Percentiles rank a stretch among this genome's conserved stretches.
phyloP scores from a whole-genome alignment of 345 rosid genomes.

The Eucalyptus regnans region DNA sequence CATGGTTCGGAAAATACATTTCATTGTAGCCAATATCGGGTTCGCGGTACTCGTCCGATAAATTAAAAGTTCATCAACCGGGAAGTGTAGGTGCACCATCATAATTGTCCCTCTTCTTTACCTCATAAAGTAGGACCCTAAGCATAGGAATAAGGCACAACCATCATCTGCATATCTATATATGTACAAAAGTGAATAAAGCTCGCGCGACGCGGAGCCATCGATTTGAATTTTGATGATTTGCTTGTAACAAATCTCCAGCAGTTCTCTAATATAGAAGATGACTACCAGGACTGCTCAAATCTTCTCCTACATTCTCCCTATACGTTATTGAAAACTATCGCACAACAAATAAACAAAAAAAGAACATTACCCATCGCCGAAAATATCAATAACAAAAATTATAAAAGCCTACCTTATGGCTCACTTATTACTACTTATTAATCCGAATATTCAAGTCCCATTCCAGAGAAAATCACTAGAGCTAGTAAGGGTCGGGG shows the following conservation, averaged over 20 bases:
- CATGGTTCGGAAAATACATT: background rate
- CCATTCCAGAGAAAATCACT: background rate
- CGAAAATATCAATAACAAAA: background rate
- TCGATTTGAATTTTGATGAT: background rate
- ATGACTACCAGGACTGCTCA: background rate
- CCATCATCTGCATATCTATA: background rate
- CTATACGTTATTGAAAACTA: background rate
- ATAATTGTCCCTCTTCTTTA: background rate
- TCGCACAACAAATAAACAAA: background rate
- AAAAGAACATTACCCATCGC: background rate
- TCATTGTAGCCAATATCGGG: background rate
- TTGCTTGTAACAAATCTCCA: background rate
- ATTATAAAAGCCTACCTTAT: background rate
- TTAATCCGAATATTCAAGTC: background rate
- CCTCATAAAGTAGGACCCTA: background rate
- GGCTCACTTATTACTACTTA: background rate
- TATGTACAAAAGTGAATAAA: background rate
- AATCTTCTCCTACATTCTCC: background rate
- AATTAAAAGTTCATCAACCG: background rate
- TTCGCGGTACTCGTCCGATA: background rate
- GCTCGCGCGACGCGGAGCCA: background rate
- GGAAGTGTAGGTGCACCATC: background rate
- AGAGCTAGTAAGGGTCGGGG: background rate
- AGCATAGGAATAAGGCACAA: background rate
- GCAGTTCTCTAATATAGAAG: background rate